A percentile compares a stretch with the other conserved stretches of the same genome.
Evolutionary conservation across 495 filamentous ascomycete species (phyloP).

Genomic region (Aspergillus cristatus): DNA sequence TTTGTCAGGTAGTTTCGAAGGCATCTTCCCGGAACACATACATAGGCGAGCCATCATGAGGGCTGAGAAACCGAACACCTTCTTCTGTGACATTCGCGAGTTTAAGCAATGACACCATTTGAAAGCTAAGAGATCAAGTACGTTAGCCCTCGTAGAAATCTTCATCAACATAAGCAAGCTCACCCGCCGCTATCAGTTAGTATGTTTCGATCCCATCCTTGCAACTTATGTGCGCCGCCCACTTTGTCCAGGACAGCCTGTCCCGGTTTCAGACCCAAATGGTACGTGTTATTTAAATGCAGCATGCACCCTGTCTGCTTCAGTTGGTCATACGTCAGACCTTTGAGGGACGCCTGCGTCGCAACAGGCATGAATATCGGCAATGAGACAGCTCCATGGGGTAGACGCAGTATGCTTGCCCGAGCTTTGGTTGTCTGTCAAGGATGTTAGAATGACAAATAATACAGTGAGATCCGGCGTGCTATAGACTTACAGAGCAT

Average conservation of each 20-base stretch:
- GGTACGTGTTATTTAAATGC: slow-evolving; percentile 96
- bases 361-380: slow-evolving; percentile 98
- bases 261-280: slow-evolving; percentile 88
- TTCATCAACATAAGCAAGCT: slow-evolving; percentile 17
- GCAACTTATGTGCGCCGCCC: slow-evolving; percentile 86
- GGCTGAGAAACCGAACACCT: slow-evolving; percentile 87
- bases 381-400: slow-evolving; percentile 81
- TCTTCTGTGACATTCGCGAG: slow-evolving; percentile 91
- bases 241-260: slow-evolving; percentile 78
- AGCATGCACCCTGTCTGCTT: slow-evolving; percentile 81
- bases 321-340: slow-evolving; percentile 85
- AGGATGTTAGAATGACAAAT: slow-evolving; percentile 1
- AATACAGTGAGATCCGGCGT: not conserved
- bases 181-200: slow-evolving; percentile 97
- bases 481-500: slow-evolving; percentile 58
- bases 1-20: slow-evolving; percentile 1
- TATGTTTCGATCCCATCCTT: slow-evolving; percentile 92
- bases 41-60: slow-evolving; percentile 95
- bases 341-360: slow-evolving; percentile 94
- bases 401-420: slow-evolving; percentile 80
- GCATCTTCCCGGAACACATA: slow-evolving; percentile 15
- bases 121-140: slow-evolving; percentile 56
- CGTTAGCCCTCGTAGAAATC: not conserved
- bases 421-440: slow-evolving; percentile 91
- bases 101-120: slow-evolving; percentile 96